Evolutionary conservation across 176 grass and related monocot genomes (phyloP), one percentile per base, ranked within the genome.

Genomic region (Hyparrhenia diplandra): DNA sequence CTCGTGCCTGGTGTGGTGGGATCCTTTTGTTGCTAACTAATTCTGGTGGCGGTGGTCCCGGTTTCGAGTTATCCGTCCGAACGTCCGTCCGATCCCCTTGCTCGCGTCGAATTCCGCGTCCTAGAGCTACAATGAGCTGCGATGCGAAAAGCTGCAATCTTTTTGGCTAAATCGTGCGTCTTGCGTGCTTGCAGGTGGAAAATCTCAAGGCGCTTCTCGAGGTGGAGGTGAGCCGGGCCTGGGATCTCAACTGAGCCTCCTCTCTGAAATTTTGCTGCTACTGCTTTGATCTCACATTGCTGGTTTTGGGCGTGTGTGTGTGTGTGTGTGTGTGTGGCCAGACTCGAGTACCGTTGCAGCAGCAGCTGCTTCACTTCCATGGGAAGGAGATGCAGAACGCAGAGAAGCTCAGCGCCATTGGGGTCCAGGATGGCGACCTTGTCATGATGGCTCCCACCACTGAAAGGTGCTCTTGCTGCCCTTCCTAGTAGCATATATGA

Each of bases 181-280:
- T 8, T 30, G 36, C 29, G 0, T 65, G 54, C 14, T 63, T 75
- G 82, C 85, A 98, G 96, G 92, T 98, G 74, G 96, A 98, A 82
- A 98, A 98, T 91, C 80, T 98, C 63, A 98, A 98, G 77, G 96
- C 92, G 17, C 86, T 98, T 28, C 85, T 98, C 34, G 96, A 98
- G 83, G 96, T 98, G 67, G 96, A 98, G 96, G 96, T 98, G 78
- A 85, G 76, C 67, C 13, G 23, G 10, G 14, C 18, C 37, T 75
- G n/a, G 62, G 23, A 47, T 71, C 34, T 55, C 39, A 16, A 32
- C 39, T 78, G 57, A 59, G 18, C 8, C 71, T 69, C 64, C 52
- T 57, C 17, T 24, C 61, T 0, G 0, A 29, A 49, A 39, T 23
- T 54, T 74, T 66, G n/a, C 52, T 27, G 47, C 28, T 46, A 45